Evolutionary conservation across 2,329 filamentous ascomycete genomes (phyloP).

Genomic region (Monosporascus sp.): DNA sequence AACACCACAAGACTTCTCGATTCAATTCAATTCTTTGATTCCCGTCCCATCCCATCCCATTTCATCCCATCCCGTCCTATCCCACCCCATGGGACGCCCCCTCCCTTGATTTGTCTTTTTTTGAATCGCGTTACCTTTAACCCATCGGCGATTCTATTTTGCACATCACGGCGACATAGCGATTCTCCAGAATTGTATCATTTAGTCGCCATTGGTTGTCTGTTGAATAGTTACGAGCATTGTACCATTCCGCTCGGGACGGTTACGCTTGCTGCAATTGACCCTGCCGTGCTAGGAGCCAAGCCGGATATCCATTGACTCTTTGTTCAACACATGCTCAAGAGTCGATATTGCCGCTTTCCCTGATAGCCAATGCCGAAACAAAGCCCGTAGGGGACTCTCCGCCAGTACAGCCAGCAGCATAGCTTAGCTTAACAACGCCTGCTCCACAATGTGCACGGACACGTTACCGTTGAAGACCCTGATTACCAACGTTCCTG

Average conservation of each 20-base stretch:
- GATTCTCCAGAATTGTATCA: too few relatives aligned
- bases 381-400: neutral
- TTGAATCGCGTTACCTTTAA: neutral
- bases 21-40: neutral
- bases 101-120: neutral
- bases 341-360: neutral
- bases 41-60: neutral
- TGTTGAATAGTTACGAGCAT: too few relatives aligned
- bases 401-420: neutral
- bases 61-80: neutral
- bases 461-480: conserved; percentile 53
- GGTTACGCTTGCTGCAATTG: neutral
- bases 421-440: neutral
- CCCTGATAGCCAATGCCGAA: neutral
- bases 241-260: neutral
- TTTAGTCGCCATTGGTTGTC: neutral
- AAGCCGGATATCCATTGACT: neutral
- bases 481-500: conserved; percentile 50
- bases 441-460: conserved; percentile 34
- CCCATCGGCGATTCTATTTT: neutral
- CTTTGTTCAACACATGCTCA: neutral
- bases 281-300: neutral
- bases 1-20: neutral
- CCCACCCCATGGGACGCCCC: neutral
- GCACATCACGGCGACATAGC: neutral